Evolutionary conservation across 164 flowering plant species (phyloP).

Genomic region (Chimonanthus salicifolius): DNA sequence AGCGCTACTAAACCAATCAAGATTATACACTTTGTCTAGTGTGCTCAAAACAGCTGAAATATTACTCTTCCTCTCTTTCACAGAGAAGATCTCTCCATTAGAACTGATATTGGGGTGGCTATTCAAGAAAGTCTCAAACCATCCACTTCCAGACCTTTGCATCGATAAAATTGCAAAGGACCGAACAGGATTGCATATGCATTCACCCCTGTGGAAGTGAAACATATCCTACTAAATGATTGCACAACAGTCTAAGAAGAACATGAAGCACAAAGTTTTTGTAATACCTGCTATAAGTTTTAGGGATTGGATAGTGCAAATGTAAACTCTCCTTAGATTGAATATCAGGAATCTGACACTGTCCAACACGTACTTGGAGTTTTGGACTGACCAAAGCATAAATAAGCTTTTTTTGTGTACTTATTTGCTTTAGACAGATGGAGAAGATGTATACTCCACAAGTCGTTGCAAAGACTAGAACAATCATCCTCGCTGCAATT

Average conservation of each 20-base stretch:
- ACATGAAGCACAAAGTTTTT: neutral
- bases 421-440: conserved; percentile 61
- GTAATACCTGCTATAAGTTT: conserved; percentile 56
- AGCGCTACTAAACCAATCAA: conserved; percentile 46
- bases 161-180: conserved; percentile 43
- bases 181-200: conserved; percentile 43
- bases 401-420: conserved; percentile 18
- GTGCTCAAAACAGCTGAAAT: conserved; percentile 28
- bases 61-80: conserved; percentile 30
- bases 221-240: neutral
- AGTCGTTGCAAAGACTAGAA: conserved; percentile 53
- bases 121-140: conserved; percentile 49
- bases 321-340: conserved; percentile 24
- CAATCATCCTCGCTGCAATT: conserved; percentile 45
- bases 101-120: conserved; percentile 42
- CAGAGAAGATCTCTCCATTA: conserved; percentile 6
- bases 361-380: conserved; percentile 29
- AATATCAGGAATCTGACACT: conserved; percentile 18
- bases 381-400: conserved; percentile 8
- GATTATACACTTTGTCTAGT: conserved; percentile 40
- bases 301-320: conserved; percentile 59
- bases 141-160: conserved; percentile 58
- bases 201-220: conserved; percentile 35
- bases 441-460: conserved; percentile 67
- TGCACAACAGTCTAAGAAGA: neutral